These are phyloP conservation scores for Dendrobium catenatum DNA, from an alignment of 106 monocot species.

Conservation along the genomic window DNA sequence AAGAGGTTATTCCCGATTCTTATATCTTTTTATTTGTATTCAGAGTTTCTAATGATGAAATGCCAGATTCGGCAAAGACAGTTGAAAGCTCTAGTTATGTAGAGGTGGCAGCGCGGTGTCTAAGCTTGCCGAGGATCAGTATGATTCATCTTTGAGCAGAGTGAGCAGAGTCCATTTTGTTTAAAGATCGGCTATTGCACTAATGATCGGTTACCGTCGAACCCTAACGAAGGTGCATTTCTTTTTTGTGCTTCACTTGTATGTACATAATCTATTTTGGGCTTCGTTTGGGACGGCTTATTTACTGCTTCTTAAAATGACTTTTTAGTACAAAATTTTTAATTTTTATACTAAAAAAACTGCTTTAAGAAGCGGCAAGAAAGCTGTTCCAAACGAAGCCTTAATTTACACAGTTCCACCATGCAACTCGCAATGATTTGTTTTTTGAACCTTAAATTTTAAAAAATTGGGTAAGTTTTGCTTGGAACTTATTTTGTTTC, in stretches of 20 bases:
- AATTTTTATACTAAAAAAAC: too few relatives aligned
- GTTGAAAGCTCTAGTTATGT: neutral
- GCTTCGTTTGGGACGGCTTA: too few relatives aligned
- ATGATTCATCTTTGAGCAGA: neutral
- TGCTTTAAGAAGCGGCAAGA: too few relatives aligned
- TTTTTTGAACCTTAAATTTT: too few relatives aligned
- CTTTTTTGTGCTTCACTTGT: neutral
- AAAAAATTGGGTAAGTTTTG: neutral
- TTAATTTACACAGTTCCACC: neutral
- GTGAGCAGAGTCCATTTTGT: neutral
- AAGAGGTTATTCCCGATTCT: neutral
- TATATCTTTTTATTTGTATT: neutral
- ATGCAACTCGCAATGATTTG: neutral
- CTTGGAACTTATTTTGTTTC: neutral
- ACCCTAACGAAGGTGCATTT: neutral
- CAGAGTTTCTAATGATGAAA: neutral
- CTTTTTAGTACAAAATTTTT: too few relatives aligned
- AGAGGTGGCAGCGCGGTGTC: neutral
- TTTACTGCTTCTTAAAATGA: too few relatives aligned
- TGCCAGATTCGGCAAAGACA: neutral
- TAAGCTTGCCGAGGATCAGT: neutral
- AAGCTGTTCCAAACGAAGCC: too few relatives aligned
- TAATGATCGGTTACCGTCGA: neutral
- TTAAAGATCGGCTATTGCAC: neutral
- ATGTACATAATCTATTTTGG: neutral